phyloP scores from a whole-genome alignment of 257 asterid species.

The Nemophila menziesii region DNA sequence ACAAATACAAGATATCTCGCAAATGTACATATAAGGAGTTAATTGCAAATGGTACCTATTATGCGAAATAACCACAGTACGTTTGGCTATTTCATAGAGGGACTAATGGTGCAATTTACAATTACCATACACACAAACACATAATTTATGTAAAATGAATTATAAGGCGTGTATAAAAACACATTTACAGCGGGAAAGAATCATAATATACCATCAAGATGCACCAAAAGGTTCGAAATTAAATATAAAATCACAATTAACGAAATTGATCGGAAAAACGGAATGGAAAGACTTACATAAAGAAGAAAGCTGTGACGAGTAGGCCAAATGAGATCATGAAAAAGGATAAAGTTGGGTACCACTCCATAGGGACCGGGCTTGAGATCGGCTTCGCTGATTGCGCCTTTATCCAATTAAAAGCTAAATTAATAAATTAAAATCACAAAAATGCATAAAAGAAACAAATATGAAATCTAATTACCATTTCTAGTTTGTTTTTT shows the following conservation, averaged over 20 bases:
- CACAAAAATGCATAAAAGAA: no score
- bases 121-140: no score
- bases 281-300: constrained; percentile 46
- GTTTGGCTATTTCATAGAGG: no score
- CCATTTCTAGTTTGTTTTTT: constrained; percentile 5
- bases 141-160: no score
- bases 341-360: constrained; percentile 80
- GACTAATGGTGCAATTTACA: no score
- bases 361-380: constrained; percentile 78
- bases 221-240: background rate
- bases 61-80: no score
- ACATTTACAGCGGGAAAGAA: background rate
- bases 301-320: constrained; percentile 67
- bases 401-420: constrained; percentile 26
- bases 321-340: constrained; percentile 81
- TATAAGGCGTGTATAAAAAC: no score
- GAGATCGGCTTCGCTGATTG: constrained; percentile 75
- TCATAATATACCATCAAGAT: background rate
- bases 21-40: no score
- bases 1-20: background rate
- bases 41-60: no score
- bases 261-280: background rate
- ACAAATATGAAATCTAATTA: background rate
- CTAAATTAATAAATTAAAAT: no score
- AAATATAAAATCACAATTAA: constrained; percentile 3